Conservation (phyloP, 225 moss, liverwort and hornwort genomes). For the Ulota crispa region DNA sequence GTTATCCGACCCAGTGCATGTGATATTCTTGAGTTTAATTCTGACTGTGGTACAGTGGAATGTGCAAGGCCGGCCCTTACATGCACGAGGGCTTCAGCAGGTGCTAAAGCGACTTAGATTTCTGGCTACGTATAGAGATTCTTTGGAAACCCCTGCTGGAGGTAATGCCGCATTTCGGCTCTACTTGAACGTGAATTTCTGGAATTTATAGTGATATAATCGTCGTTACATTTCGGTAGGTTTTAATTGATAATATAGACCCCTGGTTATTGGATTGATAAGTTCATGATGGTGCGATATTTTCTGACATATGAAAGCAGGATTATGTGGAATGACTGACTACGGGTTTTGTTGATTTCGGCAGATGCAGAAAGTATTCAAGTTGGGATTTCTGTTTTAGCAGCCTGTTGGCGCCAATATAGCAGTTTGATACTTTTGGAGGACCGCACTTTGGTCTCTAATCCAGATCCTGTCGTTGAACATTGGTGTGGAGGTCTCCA, state of each 20-base stretch:
- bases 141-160: constrained; percentile 49
- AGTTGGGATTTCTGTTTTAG: constrained; percentile 80
- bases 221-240: neutral
- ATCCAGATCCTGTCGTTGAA: constrained; percentile 69
- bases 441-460: constrained; percentile 64
- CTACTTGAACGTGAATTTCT: neutral
- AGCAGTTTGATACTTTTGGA: constrained; percentile 71
- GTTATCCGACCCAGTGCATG: neutral
- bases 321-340: constrained; percentile 3
- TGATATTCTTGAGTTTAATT: constrained; percentile 4
- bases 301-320: constrained; percentile 6
- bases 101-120: constrained; percentile 67
- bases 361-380: constrained; percentile 44
- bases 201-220: neutral
- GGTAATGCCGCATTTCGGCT: constrained; percentile 37
- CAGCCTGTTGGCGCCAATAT: constrained; percentile 90
- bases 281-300: neutral
- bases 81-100: constrained; percentile 82
- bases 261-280: neutral
- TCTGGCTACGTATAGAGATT: constrained; percentile 78
- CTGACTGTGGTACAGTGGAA: constrained; percentile 68
- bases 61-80: constrained; percentile 67
- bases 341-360: constrained; percentile 2
- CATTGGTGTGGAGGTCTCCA: constrained; percentile 93
- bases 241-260: constrained; percentile 6